These are phyloP conservation scores for Cenococcum geophilum DNA, from an alignment of 495 filamentous ascomycete genomes.

Conservation along the genomic window DNA sequence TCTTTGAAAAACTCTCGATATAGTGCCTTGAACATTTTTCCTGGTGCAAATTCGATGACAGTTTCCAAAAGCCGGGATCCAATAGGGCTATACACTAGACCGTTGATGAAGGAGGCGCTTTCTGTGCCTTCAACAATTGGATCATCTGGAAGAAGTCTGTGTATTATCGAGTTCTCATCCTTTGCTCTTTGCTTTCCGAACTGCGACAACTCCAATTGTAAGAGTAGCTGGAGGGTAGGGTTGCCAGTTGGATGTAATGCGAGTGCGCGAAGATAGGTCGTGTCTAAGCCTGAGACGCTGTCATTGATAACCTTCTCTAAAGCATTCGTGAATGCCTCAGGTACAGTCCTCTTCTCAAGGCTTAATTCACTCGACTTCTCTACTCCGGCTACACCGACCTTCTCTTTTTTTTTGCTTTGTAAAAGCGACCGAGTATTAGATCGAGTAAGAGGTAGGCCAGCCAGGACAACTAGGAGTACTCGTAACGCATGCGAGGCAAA, in stretches of 20 bases:
- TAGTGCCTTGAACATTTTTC: conserved; percentile 80
- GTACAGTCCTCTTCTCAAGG: conserved; percentile 51
- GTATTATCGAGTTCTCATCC: conserved; percentile 55
- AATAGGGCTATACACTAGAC: conserved; percentile 78
- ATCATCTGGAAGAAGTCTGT: conserved; percentile 59
- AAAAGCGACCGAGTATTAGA: conserved; percentile 52
- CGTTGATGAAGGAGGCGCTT: conserved; percentile 67
- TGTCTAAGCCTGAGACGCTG: conserved; percentile 61
- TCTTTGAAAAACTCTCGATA: conserved; percentile 68
- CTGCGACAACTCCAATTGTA: conserved; percentile 74
- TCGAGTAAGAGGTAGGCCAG: conserved; percentile 68
- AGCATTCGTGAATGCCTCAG: conserved; percentile 66
- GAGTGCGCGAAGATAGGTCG: conserved; percentile 67
- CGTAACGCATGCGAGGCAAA: conserved; percentile 90
- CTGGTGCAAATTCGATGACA: conserved; percentile 70
- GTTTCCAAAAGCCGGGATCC: conserved; percentile 86
- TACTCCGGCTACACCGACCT: conserved; percentile 50
- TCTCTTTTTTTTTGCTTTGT: conserved; percentile 85
- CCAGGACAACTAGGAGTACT: conserved; percentile 76
- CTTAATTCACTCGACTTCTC: conserved; percentile 35
- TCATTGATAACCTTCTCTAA: conserved; percentile 72
- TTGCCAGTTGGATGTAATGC: conserved; percentile 85
- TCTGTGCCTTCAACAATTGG: conserved; percentile 52
- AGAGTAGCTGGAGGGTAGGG: conserved; percentile 76
- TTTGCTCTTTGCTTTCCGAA: conserved; percentile 58